phyloP scores from a whole-genome alignment of 768 basidiomycete species.

The Boletus barrowsii region DNA sequence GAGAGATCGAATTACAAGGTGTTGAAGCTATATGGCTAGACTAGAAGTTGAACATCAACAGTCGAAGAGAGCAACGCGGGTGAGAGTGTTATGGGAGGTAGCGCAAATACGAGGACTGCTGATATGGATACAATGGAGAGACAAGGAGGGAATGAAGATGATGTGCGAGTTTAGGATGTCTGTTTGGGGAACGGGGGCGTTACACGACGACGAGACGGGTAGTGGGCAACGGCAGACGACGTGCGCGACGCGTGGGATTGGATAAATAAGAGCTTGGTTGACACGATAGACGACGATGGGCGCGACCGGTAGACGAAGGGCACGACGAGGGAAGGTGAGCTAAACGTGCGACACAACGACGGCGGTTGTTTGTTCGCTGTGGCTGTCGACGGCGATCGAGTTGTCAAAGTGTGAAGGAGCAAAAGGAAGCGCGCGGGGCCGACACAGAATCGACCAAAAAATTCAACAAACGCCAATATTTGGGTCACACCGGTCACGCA shows the following conservation, averaged over 20 bases:
- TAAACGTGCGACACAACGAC: conserved; percentile 38
- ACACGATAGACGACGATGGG: conserved; percentile 22
- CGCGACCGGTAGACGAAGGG: conserved; percentile 19
- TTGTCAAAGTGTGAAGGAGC: conserved; percentile 41
- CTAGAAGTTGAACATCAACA: conserved; percentile 43
- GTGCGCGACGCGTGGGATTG: conserved; percentile 47
- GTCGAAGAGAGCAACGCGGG: conserved; percentile 31
- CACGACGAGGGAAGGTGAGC: conserved; percentile 18
- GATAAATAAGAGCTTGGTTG: conserved; percentile 33
- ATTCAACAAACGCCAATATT: conserved; percentile 41
- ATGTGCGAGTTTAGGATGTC: conserved; percentile 26
- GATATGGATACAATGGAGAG: conserved; percentile 44
- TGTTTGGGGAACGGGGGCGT: conserved; percentile 26
- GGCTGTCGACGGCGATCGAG: conserved; percentile 48
- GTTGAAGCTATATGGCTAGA: conserved; percentile 27
- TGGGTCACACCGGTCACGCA: conserved; percentile 33
- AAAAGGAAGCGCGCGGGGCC: conserved; percentile 45
- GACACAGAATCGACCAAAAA: conserved; percentile 41
- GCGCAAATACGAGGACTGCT: conserved; percentile 35
- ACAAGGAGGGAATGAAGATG: conserved; percentile 24
- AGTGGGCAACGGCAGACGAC: conserved; percentile 31
- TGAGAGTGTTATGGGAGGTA: conserved; percentile 31
- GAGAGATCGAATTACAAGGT: conserved; percentile 27
- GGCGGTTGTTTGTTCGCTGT: conserved; percentile 41
- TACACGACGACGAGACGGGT: conserved; percentile 24